phyloP scores from a whole-genome alignment of 2,329 filamentous ascomycete genomes.

The Lomentospora prolificans region DNA sequence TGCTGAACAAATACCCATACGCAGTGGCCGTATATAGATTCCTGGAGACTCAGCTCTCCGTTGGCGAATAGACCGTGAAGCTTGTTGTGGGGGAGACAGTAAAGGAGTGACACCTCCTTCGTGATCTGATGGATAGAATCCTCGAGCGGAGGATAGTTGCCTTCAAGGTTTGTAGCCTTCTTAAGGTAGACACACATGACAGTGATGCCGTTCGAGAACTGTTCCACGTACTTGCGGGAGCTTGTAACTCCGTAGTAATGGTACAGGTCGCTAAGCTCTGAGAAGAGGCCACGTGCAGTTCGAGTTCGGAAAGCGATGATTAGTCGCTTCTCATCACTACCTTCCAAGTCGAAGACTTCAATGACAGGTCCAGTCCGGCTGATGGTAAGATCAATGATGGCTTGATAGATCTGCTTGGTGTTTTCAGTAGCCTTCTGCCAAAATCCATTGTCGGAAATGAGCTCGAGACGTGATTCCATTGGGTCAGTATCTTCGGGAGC shows the following conservation, averaged over 20 bases:
- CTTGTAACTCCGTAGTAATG: slow-evolving; percentile 98
- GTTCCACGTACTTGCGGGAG: slow-evolving; percentile 94
- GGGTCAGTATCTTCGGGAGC: slow-evolving; percentile 58
- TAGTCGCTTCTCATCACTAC: slow-evolving; percentile 80
- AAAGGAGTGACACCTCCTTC: slow-evolving; percentile 93
- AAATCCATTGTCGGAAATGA: slow-evolving; percentile 90
- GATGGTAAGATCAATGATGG: slow-evolving; percentile 81
- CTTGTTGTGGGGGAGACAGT: slow-evolving; percentile 96
- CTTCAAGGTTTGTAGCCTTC: slow-evolving; percentile 50
- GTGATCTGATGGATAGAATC: slow-evolving; percentile 97
- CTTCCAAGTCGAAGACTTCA: slow-evolving; percentile 94
- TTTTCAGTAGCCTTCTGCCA: slow-evolving; percentile 91
- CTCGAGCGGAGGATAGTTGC: slow-evolving; percentile 68
- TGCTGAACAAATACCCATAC: slow-evolving; percentile 97
- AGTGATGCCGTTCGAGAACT: slow-evolving; percentile 97
- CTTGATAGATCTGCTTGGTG: slow-evolving; percentile 91
- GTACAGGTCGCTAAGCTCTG: slow-evolving; percentile 88
- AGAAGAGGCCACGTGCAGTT: slow-evolving; percentile 88
- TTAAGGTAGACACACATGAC: slow-evolving; percentile 93
- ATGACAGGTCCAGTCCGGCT: slow-evolving; percentile 86
- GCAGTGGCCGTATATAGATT: slow-evolving; percentile 94
- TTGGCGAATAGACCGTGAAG: slow-evolving; percentile 83
- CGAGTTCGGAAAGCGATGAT: slow-evolving; percentile 92
- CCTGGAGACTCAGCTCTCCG: slow-evolving; percentile 82
- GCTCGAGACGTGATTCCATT: slow-evolving; percentile 78